Evolutionary conservation across 192 early-diverging fungal genomes (phyloP).

Genomic region (Backusella mclennaniae): DNA sequence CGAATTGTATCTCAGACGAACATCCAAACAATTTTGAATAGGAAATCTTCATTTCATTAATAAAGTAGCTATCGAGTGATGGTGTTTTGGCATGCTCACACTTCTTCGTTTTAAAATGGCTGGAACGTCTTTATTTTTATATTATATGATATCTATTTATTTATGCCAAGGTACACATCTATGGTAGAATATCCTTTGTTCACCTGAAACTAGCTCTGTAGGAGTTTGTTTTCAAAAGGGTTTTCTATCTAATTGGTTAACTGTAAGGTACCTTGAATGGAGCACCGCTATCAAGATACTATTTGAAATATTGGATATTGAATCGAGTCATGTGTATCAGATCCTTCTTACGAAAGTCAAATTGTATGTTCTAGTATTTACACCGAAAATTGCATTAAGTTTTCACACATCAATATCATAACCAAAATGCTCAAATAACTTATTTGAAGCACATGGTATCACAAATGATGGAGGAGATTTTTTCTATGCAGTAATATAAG

Average conservation of each 20-base stretch:
- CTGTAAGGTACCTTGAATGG: background rate
- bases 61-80: background rate
- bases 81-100: background rate
- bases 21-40: background rate
- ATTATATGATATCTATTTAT: background rate
- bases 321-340: background rate
- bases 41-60: background rate
- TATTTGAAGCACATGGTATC: background rate
- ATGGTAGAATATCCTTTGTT: background rate
- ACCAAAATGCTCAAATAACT: background rate
- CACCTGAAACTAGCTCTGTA: background rate
- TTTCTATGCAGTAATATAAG: constrained; percentile 1
- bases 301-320: background rate
- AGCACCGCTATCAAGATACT: background rate
- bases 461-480: background rate
- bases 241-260: background rate
- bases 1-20: background rate
- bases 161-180: background rate
- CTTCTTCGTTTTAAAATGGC: background rate
- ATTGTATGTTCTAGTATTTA: background rate
- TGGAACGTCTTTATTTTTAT: background rate
- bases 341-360: background rate
- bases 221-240: background rate
- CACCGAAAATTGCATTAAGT: background rate
- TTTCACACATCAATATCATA: background rate